Base-by-base conservation (phyloP, 306 rosid species). In the Amphicarpaea edgeworthii region DNA sequence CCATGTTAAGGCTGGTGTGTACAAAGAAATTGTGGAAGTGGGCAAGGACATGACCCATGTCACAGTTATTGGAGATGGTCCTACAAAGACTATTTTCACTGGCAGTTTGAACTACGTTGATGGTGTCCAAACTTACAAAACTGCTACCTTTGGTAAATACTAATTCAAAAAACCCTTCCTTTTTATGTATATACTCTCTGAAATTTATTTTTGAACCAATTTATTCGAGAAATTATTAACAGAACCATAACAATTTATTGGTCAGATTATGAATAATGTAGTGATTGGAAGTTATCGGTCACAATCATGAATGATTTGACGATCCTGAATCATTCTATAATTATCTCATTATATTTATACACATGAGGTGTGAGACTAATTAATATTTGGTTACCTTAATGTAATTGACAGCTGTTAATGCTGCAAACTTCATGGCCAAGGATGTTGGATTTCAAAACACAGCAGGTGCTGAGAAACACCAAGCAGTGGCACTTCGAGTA, bases 41-140 rank as follows among this genome's bases (percentile, higher is more conserved):
- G 24, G 26, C 2, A 80, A 77, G 73, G 0, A 2, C 1, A 86
- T 83, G 93, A 82, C 77, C 6, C 32, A 68, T 30, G 84, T 94
- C 51, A 79, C 85, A 26, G 47, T 94, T 57, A 49, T 88, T 14
- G 98, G 96, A 7, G 98, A 94, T 51, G 98, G 98, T 28, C 89
- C 98, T 6, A 78, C 84, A 6, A 87, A 83, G 64, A 88, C 96
- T 41, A 85, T 1, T 45, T 73, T 94, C 87, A 85, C 87, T 2
- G 87, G 82, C 1, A 79, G 19, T 41, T 49, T 26, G 51, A 90
- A 84, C 81, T 86, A 14, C 15, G 20, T 10, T 0, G 96, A 90
- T 14, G 97, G 97, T 17, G 2, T 28, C 23, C 68, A 73, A 12
- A 86, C 96, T 4, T 87, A 72, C 81, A 62, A 73, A 10, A 76